Percentiles rank a stretch among this genome's conserved stretches.
Conservation (phyloP, 306 rosid genomes). For the Glycine tomentella region DNA sequence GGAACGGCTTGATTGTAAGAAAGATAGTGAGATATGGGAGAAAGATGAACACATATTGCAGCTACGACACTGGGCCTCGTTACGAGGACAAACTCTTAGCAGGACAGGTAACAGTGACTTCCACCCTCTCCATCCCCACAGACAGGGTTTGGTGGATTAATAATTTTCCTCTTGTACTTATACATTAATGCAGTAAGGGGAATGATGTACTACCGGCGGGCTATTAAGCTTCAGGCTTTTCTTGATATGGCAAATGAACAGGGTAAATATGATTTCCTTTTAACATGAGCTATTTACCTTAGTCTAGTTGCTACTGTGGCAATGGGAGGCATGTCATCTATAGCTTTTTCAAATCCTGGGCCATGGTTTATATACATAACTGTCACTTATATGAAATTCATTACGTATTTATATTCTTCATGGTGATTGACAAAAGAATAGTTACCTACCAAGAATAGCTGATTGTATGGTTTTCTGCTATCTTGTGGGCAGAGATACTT, state of each 20-base stretch:
- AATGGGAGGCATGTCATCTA: too few relatives aligned
- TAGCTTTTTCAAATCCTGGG: too few relatives aligned
- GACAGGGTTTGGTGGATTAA: constrained; percentile 36
- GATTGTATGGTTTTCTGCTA: constrained; percentile 39
- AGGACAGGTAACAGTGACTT: constrained; percentile 73
- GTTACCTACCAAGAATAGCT: constrained; percentile 32
- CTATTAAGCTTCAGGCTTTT: constrained; percentile 97
- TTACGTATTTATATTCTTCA: constrained; percentile 28
- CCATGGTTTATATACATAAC: too few relatives aligned
- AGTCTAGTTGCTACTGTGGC: background rate
- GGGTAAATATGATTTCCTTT: constrained; percentile 62
- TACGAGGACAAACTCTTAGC: constrained; percentile 95
- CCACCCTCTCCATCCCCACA: constrained; percentile 29
- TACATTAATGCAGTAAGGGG: constrained; percentile 80
- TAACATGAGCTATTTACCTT: constrained; percentile 10
- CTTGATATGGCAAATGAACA: constrained; percentile 94
- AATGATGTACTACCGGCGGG: constrained; percentile 97
- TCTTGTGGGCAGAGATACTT: constrained; percentile 77
- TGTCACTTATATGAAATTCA: constrained; percentile 12
- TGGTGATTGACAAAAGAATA: constrained; percentile 37
- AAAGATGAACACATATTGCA: constrained; percentile 86
- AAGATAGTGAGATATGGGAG: constrained; percentile 83
- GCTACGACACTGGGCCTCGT: constrained; percentile 96
- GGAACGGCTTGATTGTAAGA: constrained; percentile 91
- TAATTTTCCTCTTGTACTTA: constrained; percentile 42